Base-by-base conservation (phyloP, 2,329 filamentous ascomycete species). In the Lasiodiplodia sp. region DNA sequence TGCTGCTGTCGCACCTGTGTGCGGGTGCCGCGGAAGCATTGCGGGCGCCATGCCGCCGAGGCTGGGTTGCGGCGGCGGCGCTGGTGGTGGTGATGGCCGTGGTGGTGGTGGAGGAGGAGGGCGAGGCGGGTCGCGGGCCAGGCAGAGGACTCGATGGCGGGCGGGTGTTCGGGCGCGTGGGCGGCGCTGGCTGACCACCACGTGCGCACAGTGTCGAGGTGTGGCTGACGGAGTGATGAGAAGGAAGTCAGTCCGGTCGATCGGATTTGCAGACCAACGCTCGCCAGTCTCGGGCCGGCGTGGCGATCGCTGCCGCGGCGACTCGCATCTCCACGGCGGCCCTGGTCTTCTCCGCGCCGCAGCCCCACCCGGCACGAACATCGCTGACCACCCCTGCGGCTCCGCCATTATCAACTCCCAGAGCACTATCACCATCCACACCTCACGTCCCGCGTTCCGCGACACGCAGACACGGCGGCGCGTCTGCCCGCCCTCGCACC, bases 251-350 rank as follows among this genome's bases (percentile, higher is more conserved):
- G 8, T 58, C 55, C 55, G 55, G 55, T 10, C 7, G 34, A 14
- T 34, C 34, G 18, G 51, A 58, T 58, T 58, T 40, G 55, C 55
- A 38, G 55, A 57, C 8, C 18, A 34, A 8, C 55, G 55, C n/a
- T 21, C 31, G 31, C 55, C 34, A 37, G 31, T 25, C 16, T 21
- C 55, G 55, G 34, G n/a, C 55, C 34, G 55, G n/a, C 10, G 23
- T 47, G 44, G 44, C 44, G 57, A 62, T 62, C 57, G 14, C 25
- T 23, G 57, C 37, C 49, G 28, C 57, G 40, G 31, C 56, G 57
- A 62, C 58, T 63, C 58, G 25, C 44, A 52, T 64, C 31, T 47
- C 31, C 60, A 31, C 47, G 52, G 28, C 12, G 2, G 18, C 44
- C 44, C 44, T 47, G 44, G 44, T n/a, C 44, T 21, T 47, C 44